phyloP scores from a whole-genome alignment of 768 basidiomycete genomes.

The Brasilioporus rufonigricans region DNA sequence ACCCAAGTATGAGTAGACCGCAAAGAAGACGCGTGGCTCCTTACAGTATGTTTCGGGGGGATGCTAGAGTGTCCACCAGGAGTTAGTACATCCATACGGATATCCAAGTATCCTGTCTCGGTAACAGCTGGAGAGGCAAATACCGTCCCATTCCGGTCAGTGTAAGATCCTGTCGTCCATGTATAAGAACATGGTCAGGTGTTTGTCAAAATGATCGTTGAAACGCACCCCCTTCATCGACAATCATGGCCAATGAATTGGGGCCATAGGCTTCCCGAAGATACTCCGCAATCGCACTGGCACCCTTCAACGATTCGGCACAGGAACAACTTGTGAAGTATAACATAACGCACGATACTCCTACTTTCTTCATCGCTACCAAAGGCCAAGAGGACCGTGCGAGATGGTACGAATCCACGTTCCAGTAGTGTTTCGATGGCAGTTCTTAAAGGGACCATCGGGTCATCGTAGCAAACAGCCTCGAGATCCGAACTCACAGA shows the following conservation, averaged over 20 bases:
- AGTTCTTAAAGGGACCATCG: conserved; percentile 14
- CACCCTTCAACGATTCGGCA: conserved; percentile 35
- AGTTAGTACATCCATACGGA: conserved; percentile 41
- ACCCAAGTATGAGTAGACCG: not conserved
- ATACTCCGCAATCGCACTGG: conserved; percentile 36
- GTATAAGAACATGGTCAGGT: not conserved
- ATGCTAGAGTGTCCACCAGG: conserved; percentile 56
- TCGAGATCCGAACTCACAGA: conserved; percentile 25
- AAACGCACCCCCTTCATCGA: conserved; percentile 55
- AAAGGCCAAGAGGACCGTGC: conserved; percentile 34
- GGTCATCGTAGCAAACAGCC: too few species aligned
- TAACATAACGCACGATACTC: conserved; percentile 35
- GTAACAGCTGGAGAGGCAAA: conserved; percentile 32
- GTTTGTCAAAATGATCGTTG: not conserved
- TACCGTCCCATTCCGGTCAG: conserved; percentile 27
- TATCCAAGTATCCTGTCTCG: conserved; percentile 46
- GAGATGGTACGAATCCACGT: conserved; percentile 28
- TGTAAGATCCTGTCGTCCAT: conserved; percentile 27
- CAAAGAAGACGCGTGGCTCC: not conserved
- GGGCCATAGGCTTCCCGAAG: conserved; percentile 46
- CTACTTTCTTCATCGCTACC: conserved; percentile 48
- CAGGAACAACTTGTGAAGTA: not conserved
- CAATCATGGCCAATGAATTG: conserved; percentile 50
- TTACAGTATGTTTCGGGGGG: conserved; percentile 52
- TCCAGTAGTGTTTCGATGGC: conserved; percentile 29